These are phyloP conservation scores for Hydrangea macrophylla DNA, from an alignment of 148 eudicot species.

Conservation along the genomic window DNA sequence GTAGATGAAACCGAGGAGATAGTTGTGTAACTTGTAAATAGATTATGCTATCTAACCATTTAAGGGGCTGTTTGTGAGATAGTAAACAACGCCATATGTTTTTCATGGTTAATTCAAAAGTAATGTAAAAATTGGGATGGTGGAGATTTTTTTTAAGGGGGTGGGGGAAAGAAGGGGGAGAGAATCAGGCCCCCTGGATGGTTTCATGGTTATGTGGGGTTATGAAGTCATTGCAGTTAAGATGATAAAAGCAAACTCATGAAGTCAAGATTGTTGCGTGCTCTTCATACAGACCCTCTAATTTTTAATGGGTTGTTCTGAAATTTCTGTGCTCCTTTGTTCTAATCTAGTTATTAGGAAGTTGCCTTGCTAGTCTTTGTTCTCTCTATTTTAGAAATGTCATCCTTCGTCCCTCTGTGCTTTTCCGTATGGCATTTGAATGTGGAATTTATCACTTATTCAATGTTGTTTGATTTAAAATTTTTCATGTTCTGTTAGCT, in stretches of 20 bases:
- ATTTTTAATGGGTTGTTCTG: background rate
- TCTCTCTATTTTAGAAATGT: background rate
- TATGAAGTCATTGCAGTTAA: background rate
- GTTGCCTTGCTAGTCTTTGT: background rate
- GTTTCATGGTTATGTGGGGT: background rate
- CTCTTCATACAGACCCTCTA: background rate
- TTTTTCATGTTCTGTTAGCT: background rate
- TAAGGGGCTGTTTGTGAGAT: background rate
- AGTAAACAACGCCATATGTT: background rate
- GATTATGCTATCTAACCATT: background rate
- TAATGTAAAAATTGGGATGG: too few species aligned
- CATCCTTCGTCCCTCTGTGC: background rate
- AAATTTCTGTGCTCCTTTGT: background rate
- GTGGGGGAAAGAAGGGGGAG: background rate
- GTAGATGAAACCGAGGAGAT: too few species aligned
- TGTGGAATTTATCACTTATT: background rate
- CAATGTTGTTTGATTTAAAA: background rate
- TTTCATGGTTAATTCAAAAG: background rate
- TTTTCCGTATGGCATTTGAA: conserved; percentile 1
- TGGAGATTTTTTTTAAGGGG: background rate
- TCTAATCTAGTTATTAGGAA: background rate
- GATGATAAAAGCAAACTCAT: background rate
- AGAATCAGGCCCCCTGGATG: background rate
- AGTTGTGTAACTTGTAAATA: too few species aligned
- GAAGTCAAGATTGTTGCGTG: background rate